A percentile compares a stretch with the other conserved stretches of the same genome.
phyloP scores from a whole-genome alignment of 179 eudicot species.

The Actinidia arguta region DNA sequence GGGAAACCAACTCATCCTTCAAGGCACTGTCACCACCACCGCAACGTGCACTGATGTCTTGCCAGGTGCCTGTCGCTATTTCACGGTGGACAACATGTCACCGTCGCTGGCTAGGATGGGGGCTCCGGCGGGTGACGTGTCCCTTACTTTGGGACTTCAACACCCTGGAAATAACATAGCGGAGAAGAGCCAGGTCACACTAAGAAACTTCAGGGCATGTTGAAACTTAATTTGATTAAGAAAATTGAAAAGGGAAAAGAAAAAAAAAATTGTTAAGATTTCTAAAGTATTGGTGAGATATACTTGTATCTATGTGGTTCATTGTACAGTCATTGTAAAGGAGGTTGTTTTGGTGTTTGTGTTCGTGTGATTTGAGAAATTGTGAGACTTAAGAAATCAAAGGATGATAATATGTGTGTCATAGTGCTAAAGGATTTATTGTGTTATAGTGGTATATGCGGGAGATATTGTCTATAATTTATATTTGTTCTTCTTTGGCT shows the following conservation, averaged over 20 bases:
- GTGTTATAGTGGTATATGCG: too few relatives aligned
- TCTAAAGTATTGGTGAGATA: not conserved
- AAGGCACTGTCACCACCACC: not conserved
- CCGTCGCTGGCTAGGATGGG: slow-evolving; percentile 24
- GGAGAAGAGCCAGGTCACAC: slow-evolving; percentile 26
- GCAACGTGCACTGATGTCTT: not conserved
- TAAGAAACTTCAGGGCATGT: slow-evolving; percentile 33
- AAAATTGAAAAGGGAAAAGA: not conserved
- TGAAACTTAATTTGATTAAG: not conserved
- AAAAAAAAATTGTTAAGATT: not conserved
- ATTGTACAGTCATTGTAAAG: not conserved
- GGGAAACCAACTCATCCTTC: slow-evolving; percentile 28
- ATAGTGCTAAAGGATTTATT: too few relatives aligned
- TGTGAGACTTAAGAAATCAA: not conserved
- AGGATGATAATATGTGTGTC: not conserved
- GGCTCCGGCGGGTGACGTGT: slow-evolving; percentile 34
- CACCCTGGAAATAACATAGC: slow-evolving; percentile 33
- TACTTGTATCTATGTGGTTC: not conserved
- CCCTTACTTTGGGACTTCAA: slow-evolving; percentile 37
- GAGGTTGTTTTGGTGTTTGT: not conserved
- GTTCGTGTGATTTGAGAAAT: not conserved
- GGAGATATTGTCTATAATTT: too few relatives aligned
- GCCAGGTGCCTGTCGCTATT: not conserved
- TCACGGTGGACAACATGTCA: not conserved
- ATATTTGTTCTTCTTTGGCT: too few relatives aligned